A percentile compares a stretch with the other conserved stretches of the same genome.
phyloP scores from a whole-genome alignment of 2,329 filamentous ascomycete genomes.

The Sarocladium oryzae region DNA sequence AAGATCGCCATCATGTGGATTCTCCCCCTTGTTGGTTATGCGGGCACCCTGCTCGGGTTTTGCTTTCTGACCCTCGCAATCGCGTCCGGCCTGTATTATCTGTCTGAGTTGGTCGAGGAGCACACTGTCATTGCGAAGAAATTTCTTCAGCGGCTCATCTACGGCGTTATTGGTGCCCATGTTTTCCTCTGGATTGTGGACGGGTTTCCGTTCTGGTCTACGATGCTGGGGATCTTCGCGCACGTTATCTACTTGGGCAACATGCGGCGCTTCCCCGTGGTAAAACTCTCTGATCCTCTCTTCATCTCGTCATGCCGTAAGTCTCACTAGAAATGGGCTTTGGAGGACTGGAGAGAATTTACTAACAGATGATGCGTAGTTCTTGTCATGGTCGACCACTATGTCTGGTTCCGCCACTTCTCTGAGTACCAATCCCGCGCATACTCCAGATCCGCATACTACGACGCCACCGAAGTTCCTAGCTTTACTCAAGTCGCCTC shows the following conservation, averaged over 20 bases:
- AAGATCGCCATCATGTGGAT: conserved; percentile 71
- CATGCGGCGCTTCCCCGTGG: conserved; percentile 65
- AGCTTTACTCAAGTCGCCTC: conserved; percentile 91
- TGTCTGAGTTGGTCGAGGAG: conserved; percentile 96
- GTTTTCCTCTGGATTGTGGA: conserved; percentile 71
- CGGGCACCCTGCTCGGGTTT: conserved; percentile 84
- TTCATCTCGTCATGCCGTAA: conserved; percentile 78
- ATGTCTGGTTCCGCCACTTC: conserved; percentile 93
- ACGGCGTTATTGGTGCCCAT: conserved; percentile 70
- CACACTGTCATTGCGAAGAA: conserved; percentile 90
- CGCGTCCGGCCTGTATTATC: conserved; percentile 96
- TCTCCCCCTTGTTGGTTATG: conserved; percentile 82
- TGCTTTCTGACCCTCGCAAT: conserved; percentile 92
- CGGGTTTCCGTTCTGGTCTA: conserved; percentile 72
- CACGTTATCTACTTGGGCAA: conserved; percentile 88
- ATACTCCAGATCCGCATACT: conserved; percentile 53
- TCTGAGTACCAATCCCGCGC: conserved; percentile 54
- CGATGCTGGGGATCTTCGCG: conserved; percentile 67
- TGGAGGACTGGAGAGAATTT: too few relatives aligned
- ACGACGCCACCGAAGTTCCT: conserved; percentile 60
- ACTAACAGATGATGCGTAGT: too few relatives aligned
- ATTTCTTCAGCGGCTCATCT: conserved; percentile 79
- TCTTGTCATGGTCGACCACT: conserved; percentile 85
- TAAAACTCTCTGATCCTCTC: conserved; percentile 80
- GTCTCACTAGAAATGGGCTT: conserved; percentile 20